Evolutionary conservation across 2,329 filamentous ascomycete genomes (phyloP).

Genomic region (Diplodia intermedia): DNA sequence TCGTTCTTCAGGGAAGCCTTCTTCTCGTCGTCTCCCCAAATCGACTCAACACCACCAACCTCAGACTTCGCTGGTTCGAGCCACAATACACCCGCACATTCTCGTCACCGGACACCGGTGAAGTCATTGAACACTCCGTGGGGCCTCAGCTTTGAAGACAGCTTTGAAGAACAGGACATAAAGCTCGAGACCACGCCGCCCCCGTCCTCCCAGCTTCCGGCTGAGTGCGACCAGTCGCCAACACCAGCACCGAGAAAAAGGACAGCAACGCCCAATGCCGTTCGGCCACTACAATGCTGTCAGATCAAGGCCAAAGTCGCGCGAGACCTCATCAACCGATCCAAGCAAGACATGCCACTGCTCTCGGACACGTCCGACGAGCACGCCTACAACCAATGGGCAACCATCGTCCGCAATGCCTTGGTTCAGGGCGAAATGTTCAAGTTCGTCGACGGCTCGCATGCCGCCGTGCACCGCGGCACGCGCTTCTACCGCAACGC

Average conservation of each 20-base stretch:
- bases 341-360: not conserved
- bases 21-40: not conserved
- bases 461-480: not conserved
- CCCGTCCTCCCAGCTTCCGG: slow-evolving; percentile 10
- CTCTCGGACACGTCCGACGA: not conserved
- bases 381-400: slow-evolving; percentile 8
- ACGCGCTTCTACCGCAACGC: slow-evolving; percentile 11
- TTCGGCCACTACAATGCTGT: slow-evolving; percentile 1
- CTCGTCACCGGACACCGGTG: not conserved
- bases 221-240: not conserved
- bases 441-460: slow-evolving; percentile 16
- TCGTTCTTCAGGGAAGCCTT: slow-evolving; percentile 1
- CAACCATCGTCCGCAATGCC: slow-evolving; percentile 10
- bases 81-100: not conserved
- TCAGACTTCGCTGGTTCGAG: not conserved
- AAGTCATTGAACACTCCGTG: slow-evolving; percentile 12
- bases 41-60: slow-evolving; percentile 10
- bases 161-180: not conserved
- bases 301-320: not conserved
- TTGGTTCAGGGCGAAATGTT: not conserved
- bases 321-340: not conserved
- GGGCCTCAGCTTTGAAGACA: not conserved
- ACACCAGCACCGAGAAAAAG: not conserved
- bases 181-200: slow-evolving; percentile 9
- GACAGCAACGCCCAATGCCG: slow-evolving; percentile 1